Base-by-base conservation (phyloP, 1,139 yeast species). In the Debaryomycetaceae sp. region DNA sequence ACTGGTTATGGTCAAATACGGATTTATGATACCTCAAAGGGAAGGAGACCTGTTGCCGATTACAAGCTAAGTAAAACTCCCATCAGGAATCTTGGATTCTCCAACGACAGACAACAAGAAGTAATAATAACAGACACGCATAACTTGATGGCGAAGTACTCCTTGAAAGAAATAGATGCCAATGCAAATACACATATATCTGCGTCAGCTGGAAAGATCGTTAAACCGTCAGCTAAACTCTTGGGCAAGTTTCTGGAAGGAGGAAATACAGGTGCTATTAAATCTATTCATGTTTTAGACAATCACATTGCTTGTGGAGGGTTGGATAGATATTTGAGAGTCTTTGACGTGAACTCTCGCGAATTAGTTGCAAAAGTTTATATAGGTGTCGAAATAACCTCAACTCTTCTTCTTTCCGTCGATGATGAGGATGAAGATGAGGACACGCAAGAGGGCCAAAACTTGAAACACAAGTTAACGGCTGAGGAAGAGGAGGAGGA, bases 311-410 rank as follows among this genome's bases (percentile, higher is more conserved):
- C 68, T 11, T 75, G 89, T 24, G 97, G 96, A 37, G 96, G 97
- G 0, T 74, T 90, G 35, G 98, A 91, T 60, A 75, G 97, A 57
- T 91, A 89, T 60, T 73, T 89, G 37, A 76, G 97, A 46, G 87
- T 87, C 3, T 91, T 79, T 62, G 85, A 87, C 50, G 59, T 81
- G 6, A 67, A 65, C 2, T 63, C 80, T 0, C 72, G 95, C 43
- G 78, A 79, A 40, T 69, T 80, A 42, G 65, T 84, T 14, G 89
- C 82, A 8, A 89, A 88, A 58, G 85, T 88, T 9, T 91, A 80
- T 56, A 59, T 85, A 34, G 95, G 95, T 3, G 80, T 88, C 5
- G 89, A 87, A 57, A 75, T 87, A n/a, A 76, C 81, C 40, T 72
- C 72, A 27, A 74, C 87, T 8, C 58, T 74, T 41, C 62, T 87